phyloP scores from a whole-genome alignment of 106 monocot species.

The Allium sativum region DNA sequence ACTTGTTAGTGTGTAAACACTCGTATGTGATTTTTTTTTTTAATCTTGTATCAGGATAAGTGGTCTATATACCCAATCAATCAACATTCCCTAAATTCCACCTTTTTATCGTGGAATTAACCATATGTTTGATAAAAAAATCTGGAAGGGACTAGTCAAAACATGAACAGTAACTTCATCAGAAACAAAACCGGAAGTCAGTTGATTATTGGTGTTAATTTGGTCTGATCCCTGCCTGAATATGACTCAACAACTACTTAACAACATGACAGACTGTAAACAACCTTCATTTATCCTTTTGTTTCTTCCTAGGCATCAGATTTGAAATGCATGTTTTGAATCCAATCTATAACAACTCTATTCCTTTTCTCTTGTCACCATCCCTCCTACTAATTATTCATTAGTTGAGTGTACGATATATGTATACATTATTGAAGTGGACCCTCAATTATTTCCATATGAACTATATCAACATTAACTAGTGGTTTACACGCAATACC shows the following conservation, averaged over 20 bases:
- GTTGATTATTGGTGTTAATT: not conserved
- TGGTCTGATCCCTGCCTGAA: not conserved
- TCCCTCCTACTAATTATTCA: not conserved
- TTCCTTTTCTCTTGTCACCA: not conserved
- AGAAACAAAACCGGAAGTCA: not conserved
- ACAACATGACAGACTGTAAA: slow-evolving; percentile 1
- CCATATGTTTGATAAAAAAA: too few species aligned
- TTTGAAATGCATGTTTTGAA: not conserved
- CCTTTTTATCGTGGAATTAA: too few species aligned
- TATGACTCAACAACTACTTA: not conserved
- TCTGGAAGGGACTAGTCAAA: too few species aligned
- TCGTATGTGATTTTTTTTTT: too few species aligned
- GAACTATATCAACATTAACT: not conserved
- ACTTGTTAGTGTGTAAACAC: too few species aligned
- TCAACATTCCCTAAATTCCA: too few species aligned
- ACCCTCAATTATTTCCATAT: not conserved
- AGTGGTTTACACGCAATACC: not conserved
- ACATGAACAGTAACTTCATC: not conserved
- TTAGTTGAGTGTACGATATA: too few species aligned
- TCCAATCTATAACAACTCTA: not conserved
- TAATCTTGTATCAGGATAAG: too few species aligned
- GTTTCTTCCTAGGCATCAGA: not conserved
- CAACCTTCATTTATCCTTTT: not conserved
- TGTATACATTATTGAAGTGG: not conserved
- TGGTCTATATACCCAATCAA: too few species aligned